Percentiles rank a stretch among this genome's conserved stretches.
Evolutionary conservation across 78 protist species (phyloP).

Genomic region (Dictyostelium firmibasis): DNA sequence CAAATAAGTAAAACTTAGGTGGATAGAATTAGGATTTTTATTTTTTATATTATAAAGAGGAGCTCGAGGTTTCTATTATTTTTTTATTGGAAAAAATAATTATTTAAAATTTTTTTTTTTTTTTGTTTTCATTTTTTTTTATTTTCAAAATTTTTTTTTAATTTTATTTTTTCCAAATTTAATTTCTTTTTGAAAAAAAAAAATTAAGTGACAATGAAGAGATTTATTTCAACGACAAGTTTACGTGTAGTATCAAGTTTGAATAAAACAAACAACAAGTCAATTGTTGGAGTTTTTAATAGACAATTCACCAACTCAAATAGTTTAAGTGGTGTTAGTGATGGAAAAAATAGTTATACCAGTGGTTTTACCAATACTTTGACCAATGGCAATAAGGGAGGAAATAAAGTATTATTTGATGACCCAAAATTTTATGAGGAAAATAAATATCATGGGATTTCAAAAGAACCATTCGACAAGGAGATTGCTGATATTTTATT

Average conservation of each 20-base stretch:
- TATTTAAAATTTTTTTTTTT: no score
- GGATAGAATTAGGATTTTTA: no score
- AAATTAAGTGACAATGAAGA: no score
- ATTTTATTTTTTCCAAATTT: neutral
- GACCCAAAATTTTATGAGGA: slow-evolving; percentile 47
- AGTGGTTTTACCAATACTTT: neutral
- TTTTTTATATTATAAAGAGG: no score
- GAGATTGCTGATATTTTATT: slow-evolving; percentile 46
- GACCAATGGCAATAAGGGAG: neutral
- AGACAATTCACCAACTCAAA: neutral
- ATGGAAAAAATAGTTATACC: neutral
- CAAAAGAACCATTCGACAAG: slow-evolving; percentile 50
- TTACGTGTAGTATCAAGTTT: neutral
- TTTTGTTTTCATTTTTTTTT: no score
- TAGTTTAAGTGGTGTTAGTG: neutral
- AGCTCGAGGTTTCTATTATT: no score
- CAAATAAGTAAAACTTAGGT: no score
- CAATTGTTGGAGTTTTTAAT: neutral
- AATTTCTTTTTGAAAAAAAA: no score
- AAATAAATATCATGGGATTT: slow-evolving; percentile 58
- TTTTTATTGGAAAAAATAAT: no score
- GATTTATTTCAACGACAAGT: neutral
- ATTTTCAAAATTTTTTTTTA: no score
- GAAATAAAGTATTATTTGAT: slow-evolving; percentile 17
- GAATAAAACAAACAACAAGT: neutral